A percentile compares a stretch with the other conserved stretches of the same genome.
Conservation (phyloP, 352 stramenopile genomes). For the Globisporangium recalcitrans region DNA sequence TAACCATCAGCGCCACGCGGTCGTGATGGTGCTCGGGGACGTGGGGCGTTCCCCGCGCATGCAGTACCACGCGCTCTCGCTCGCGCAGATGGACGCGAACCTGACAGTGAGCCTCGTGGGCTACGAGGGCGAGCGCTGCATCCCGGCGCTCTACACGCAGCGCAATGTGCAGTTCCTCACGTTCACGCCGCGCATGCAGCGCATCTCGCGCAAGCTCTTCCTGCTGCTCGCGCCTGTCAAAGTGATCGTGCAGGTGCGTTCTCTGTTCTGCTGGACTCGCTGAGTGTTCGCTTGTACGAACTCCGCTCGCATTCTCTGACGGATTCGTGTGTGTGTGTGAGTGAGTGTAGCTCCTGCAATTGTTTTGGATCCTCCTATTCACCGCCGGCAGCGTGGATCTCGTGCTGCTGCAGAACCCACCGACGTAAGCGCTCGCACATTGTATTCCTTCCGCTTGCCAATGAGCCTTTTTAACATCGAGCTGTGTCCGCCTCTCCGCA, state of each 20-base stretch:
- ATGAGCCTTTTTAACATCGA: not conserved
- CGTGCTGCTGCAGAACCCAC: slow-evolving; percentile 98
- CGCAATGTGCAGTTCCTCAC: slow-evolving; percentile 71
- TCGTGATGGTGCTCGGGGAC: slow-evolving; percentile 93
- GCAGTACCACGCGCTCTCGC: slow-evolving; percentile 97
- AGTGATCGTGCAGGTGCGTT: slow-evolving; percentile 54
- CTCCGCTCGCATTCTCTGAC: not conserved
- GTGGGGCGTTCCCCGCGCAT: slow-evolving; percentile 97
- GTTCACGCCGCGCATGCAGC: slow-evolving; percentile 63
- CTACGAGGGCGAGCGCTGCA: slow-evolving; percentile 89
- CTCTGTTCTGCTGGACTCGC: not conserved
- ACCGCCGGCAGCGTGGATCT: slow-evolving; percentile 79
- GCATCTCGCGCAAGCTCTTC: slow-evolving; percentile 59
- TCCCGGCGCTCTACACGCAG: slow-evolving; percentile 60
- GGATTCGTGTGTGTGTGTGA: slow-evolving; percentile 15
- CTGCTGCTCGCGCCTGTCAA: slow-evolving; percentile 82
- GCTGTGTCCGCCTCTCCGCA: not conserved
- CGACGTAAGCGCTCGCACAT: slow-evolving; percentile 49
- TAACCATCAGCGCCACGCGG: slow-evolving; percentile 42
- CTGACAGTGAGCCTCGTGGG: slow-evolving; percentile 90
- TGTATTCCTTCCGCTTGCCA: not conserved
- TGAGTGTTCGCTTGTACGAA: no score
- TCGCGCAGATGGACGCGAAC: slow-evolving; percentile 71
- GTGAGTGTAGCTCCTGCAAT: slow-evolving; percentile 52
- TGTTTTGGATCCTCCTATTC: slow-evolving; percentile 79